These are phyloP conservation scores for Suhomyces vadensis DNA, from an alignment of 805 yeast species.

Conservation along the genomic window DNA sequence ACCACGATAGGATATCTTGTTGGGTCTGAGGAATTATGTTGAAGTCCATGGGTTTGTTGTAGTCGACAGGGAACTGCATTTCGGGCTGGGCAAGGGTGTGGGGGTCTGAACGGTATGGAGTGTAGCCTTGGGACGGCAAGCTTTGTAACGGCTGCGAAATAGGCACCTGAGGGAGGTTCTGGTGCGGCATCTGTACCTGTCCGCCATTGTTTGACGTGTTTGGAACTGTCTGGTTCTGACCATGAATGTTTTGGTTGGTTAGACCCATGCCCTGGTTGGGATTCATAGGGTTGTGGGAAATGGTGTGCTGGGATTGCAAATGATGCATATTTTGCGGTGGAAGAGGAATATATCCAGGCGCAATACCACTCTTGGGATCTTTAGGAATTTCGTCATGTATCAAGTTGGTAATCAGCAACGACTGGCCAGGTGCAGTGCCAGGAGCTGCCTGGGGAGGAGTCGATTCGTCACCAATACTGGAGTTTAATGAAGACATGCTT, in stretches of 20 bases:
- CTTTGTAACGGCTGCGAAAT: too few relatives aligned
- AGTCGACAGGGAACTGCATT: slow-evolving; percentile 2
- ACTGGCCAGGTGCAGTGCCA: neutral
- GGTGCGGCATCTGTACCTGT: too few relatives aligned
- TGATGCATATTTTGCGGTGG: neutral
- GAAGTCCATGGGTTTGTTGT: neutral
- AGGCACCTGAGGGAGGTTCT: too few relatives aligned
- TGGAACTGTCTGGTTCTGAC: neutral
- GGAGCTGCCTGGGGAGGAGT: neutral
- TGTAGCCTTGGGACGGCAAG: too few relatives aligned
- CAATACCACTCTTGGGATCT: too few relatives aligned
- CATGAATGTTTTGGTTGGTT: neutral
- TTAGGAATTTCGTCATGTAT: slow-evolving; percentile 14
- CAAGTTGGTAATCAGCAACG: slow-evolving; percentile 13
- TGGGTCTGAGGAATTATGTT: slow-evolving; percentile 29
- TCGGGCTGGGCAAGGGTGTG: too few relatives aligned
- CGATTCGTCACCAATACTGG: slow-evolving; percentile 2
- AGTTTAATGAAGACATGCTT: neutral
- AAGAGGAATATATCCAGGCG: neutral
- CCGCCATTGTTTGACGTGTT: neutral
- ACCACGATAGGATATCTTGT: slow-evolving; percentile 42
- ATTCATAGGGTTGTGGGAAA: neutral
- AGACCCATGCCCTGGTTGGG: neutral
- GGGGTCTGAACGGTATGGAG: too few relatives aligned
- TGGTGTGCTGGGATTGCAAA: too few relatives aligned